These are phyloP conservation scores for Combretum micranthum DNA, from an alignment of 345 rosid species.

Conservation along the genomic window DNA sequence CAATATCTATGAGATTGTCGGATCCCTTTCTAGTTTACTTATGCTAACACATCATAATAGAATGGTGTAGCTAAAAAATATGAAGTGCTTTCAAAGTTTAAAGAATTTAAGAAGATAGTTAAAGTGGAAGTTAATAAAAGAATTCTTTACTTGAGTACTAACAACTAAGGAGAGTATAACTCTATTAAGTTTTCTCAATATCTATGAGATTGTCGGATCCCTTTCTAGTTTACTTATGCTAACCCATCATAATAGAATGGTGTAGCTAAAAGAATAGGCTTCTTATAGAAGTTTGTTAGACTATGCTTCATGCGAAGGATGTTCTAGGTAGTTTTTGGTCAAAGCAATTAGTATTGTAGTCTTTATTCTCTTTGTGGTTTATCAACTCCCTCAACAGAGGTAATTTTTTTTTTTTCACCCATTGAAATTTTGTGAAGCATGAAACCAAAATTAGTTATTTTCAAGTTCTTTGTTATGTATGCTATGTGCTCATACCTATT, in stretches of 20 bases:
- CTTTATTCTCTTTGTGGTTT: no score
- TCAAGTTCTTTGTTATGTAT: not conserved
- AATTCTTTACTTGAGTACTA: no score
- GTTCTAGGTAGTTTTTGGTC: not conserved
- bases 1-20: not conserved
- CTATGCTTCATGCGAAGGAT: not conserved
- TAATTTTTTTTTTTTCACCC: no score
- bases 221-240: not conserved
- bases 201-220: not conserved
- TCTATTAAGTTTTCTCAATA: not conserved
- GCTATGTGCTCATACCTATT: not conserved
- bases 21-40: not conserved
- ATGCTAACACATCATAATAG: fast-evolving
- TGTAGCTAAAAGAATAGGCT: not conserved
- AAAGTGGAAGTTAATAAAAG: no score
- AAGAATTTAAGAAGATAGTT: no score
- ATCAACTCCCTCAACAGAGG: not conserved
- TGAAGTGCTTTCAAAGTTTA: not conserved
- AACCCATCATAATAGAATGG: not conserved
- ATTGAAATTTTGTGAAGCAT: no score
- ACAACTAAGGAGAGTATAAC: no score
- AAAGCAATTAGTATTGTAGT: not conserved
- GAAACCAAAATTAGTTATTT: no score
- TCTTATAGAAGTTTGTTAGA: not conserved
- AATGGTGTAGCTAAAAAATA: not conserved